Evolutionary conservation across 805 yeast genomes (phyloP).

Genomic region (Wickerhamomyces sydowiorum): DNA sequence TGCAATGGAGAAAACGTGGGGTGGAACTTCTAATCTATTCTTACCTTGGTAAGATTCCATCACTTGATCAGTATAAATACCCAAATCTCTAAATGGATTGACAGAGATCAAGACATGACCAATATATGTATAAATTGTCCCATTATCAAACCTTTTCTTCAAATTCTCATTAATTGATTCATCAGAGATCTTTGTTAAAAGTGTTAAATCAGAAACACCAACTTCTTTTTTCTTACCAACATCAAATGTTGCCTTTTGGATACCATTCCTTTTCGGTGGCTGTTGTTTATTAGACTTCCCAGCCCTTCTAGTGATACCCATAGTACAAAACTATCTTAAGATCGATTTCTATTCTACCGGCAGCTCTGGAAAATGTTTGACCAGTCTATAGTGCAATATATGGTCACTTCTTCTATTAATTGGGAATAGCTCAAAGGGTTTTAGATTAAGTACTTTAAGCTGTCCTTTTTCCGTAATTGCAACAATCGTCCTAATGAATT

Average conservation of each 20-base stretch:
- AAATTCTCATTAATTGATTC: slow-evolving; percentile 90
- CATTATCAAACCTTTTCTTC: slow-evolving; percentile 83
- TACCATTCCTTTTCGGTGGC: slow-evolving; percentile 53
- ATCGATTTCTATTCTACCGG: too few relatives aligned
- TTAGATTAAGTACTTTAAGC: neutral
- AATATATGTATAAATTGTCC: slow-evolving; percentile 85
- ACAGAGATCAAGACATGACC: slow-evolving; percentile 94
- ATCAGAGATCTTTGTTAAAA: slow-evolving; percentile 82
- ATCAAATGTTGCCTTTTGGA: slow-evolving; percentile 89
- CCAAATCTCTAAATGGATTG: slow-evolving; percentile 93
- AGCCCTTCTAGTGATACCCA: slow-evolving; percentile 79
- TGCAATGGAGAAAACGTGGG: slow-evolving; percentile 97
- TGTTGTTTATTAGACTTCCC: slow-evolving; percentile 51
- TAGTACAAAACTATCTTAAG: too few relatives aligned
- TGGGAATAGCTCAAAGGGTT: too few relatives aligned
- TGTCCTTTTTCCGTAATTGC: neutral
- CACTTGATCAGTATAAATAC: slow-evolving; percentile 82
- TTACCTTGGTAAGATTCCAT: slow-evolving; percentile 79
- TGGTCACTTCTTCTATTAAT: too few relatives aligned
- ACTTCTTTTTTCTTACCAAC: slow-evolving; percentile 87
- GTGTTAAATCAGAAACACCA: slow-evolving; percentile 94
- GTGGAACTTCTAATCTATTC: slow-evolving; percentile 93
- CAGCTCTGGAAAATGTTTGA: too few relatives aligned
- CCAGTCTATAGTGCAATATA: too few relatives aligned
- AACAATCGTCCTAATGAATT: neutral